A percentile compares a stretch with the other conserved stretches of the same genome.
These are phyloP conservation scores for Didymella lethalis DNA, from an alignment of 2,329 filamentous ascomycete species.

Conservation along the genomic window DNA sequence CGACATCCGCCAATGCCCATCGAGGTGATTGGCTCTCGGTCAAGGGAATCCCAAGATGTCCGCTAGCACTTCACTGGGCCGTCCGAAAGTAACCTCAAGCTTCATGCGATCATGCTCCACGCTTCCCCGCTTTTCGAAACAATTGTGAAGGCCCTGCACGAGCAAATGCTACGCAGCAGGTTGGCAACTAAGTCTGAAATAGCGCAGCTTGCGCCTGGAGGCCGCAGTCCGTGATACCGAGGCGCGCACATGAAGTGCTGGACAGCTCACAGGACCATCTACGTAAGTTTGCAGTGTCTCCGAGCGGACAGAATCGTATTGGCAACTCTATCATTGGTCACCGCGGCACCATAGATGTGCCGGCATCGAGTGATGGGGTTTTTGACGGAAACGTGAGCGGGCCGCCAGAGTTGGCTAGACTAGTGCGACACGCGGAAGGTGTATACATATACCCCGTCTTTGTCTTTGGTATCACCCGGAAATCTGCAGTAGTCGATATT, in stretches of 20 bases:
- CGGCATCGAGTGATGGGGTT: not conserved
- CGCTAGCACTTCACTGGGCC: conserved; percentile 9
- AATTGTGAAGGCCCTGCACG: conserved; percentile 2
- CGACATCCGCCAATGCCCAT: not conserved
- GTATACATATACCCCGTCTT: conserved; percentile 16
- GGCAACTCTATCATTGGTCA: conserved; percentile 6
- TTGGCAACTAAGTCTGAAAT: not conserved
- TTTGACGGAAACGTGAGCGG: conserved; percentile 6
- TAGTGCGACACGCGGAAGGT: conserved; percentile 16
- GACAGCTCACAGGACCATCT: not conserved
- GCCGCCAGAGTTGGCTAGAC: conserved; percentile 1
- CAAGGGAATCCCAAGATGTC: conserved; percentile 9
- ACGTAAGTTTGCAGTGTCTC: not conserved
- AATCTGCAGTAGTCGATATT: not conserved
- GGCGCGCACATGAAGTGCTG: conserved; percentile 17
- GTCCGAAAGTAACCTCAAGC: conserved; percentile 1
- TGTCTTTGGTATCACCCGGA: not conserved
- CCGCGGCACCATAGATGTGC: conserved; percentile 1
- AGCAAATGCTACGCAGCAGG: not conserved
- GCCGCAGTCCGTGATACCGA: conserved; percentile 4
- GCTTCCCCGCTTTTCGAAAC: conserved; percentile 18
- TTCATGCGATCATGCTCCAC: conserved; percentile 2
- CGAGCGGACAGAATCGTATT: not conserved
- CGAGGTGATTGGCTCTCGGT: conserved; percentile 15
- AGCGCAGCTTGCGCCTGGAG: conserved; percentile 2